Conservation (phyloP, 2,329 filamentous ascomycete genomes). For the Alternaria angustiovoidea region DNA sequence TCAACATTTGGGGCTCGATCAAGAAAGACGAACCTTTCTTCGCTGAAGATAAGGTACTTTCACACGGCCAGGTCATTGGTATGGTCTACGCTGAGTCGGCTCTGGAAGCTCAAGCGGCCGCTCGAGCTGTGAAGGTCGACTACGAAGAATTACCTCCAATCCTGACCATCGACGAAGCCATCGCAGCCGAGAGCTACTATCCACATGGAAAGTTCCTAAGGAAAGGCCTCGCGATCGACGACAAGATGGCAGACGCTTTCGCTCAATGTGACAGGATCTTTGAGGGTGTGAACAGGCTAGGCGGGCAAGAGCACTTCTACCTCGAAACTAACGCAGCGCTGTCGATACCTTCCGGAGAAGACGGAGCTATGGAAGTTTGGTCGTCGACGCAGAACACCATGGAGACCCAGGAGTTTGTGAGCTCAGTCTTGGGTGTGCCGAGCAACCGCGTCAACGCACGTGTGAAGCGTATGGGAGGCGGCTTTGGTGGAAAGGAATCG, state of each 20-base stretch:
- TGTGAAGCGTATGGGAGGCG: conserved; percentile 90
- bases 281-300: conserved; percentile 83
- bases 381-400: conserved; percentile 52
- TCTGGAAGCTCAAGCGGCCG: conserved; percentile 77
- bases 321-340: conserved; percentile 88
- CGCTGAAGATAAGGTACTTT: conserved; percentile 85
- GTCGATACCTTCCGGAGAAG: conserved; percentile 85
- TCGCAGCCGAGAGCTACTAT: conserved; percentile 86
- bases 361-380: conserved; percentile 91
- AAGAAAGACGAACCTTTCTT: conserved; percentile 85
- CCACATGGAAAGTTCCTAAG: conserved; percentile 80
- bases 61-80: conserved; percentile 89
- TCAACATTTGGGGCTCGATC: conserved; percentile 92
- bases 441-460: conserved; percentile 88
- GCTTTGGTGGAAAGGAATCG: conserved; percentile 93
- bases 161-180: conserved; percentile 92
- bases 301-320: conserved; percentile 97
- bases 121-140: conserved; percentile 81
- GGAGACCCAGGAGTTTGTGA: conserved; percentile 68
- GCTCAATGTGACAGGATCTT: conserved; percentile 80
- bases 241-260: conserved; percentile 74
- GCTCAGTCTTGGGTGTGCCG: conserved; percentile 81
- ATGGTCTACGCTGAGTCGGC: conserved; percentile 83
- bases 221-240: conserved; percentile 66
- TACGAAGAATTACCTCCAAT: conserved; percentile 89